Base-by-base conservation (phyloP, 495 filamentous ascomycete species). In the Neurospora cerealis region DNA sequence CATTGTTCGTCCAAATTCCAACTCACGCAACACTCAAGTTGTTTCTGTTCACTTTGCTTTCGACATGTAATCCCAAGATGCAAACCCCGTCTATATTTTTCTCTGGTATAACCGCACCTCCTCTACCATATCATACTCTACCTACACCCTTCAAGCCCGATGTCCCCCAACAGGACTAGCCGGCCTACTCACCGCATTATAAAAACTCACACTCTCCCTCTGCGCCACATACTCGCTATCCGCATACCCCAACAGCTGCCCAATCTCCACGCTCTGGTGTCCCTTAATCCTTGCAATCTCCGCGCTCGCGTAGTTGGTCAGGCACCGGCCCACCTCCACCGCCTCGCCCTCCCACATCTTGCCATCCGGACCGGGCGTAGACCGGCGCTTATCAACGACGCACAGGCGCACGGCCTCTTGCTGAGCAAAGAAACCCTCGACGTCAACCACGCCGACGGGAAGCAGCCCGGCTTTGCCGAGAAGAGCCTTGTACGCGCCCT, bases 141-240 rank as follows among this genome's bases (percentile, higher is more conserved):
- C 72, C 42, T 41, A 75, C 69, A 34, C 10, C 21, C 69, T 15
- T 73, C 72, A 38, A 70, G 69, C 70, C 70, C 66, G 21, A 74
- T 71, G n/a, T 82, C 82, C 10, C 77, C 71, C 32, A 62, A 79
- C 78, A 15, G 84, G 85, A 71, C 82, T 84, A 4, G 75, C 81
- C 21, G 84, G 81, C 70, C 83, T 74, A 69, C 83, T 85, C 70
- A 83, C 81, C 46, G 74, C 73, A 24, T 73, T 77, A 54, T 93
- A 91, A 73, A 97, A 91, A 21, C 93, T 92, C 46, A 97, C 91
- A 77, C 95, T 96, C 81, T 96, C 93, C 73, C 94, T 86, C 76
- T 94, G 84, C 9, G 95, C 95, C 60, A 99, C 92, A 85, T 98
- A 97, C 82, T 98, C 94, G 73, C 92, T 94, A 78, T 98, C 95